These are phyloP conservation scores for Tolypocladium album DNA, from an alignment of 2,329 filamentous ascomycete species.

Conservation along the genomic window DNA sequence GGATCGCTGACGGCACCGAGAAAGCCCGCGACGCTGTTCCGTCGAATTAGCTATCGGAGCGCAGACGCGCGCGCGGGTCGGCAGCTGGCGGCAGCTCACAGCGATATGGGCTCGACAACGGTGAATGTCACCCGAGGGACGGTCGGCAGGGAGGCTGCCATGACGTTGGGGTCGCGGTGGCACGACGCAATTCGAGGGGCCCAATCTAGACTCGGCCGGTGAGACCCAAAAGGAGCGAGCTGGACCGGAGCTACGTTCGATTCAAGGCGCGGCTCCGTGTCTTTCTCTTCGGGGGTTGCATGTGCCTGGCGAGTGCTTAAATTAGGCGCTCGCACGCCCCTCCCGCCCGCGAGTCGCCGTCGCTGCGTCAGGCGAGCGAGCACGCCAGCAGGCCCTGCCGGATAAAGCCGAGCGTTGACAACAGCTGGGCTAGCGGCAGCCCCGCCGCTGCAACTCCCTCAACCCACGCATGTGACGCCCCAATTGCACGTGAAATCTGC, in stretches of 20 bases:
- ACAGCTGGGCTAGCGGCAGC: background rate
- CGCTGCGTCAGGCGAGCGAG: too few species aligned
- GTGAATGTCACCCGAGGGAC: conserved; percentile 58
- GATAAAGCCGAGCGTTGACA: background rate
- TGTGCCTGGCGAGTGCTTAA: conserved; percentile 2
- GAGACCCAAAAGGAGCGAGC: background rate
- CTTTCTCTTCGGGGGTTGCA: conserved; percentile 3
- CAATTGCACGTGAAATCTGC: conserved; percentile 1
- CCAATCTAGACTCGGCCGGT: background rate
- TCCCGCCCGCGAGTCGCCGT: too few species aligned
- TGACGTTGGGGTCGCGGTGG: conserved; percentile 16
- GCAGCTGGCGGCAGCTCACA: conserved; percentile 35
- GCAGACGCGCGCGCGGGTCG: background rate
- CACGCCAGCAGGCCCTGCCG: background rate
- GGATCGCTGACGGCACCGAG: conserved; percentile 44
- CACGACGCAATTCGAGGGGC: background rate
- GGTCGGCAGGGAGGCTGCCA: conserved; percentile 51
- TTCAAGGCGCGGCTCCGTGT: background rate
- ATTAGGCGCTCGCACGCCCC: background rate
- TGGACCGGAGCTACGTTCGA: background rate
- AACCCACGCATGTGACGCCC: conserved; percentile 3
- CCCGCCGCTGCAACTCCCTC: background rate
- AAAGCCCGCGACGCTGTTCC: conserved; percentile 46
- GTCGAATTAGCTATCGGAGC: conserved; percentile 8
- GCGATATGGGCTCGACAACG: conserved; percentile 55